Percentiles rank a stretch among this genome's conserved stretches.
Evolutionary conservation across 371 early-diverging fungal species (phyloP).

Genomic region (Mucor velutinosus): DNA sequence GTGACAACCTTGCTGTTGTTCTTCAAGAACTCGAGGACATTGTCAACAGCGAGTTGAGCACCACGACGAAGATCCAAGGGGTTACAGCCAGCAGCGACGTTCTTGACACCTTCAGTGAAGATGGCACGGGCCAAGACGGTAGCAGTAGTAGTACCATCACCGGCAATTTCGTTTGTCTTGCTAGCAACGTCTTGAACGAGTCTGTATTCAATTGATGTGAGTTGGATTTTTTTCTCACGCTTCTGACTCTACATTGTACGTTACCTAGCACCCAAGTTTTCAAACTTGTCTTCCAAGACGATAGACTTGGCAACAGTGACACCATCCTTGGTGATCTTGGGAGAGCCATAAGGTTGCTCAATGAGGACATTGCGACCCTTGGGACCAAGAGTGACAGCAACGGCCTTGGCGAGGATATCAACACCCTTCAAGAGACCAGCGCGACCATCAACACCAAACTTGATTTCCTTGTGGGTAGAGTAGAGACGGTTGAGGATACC

Average conservation of each 20-base stretch:
- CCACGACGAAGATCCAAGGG: constrained; percentile 98
- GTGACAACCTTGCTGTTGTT: constrained; percentile 89
- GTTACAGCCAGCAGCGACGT: constrained; percentile 98
- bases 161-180: constrained; percentile 98
- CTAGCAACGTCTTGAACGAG: constrained; percentile 98
- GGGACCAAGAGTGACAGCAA: constrained; percentile 97
- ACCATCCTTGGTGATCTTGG: constrained; percentile 99
- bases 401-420: constrained; percentile 95
- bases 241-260: not conserved
- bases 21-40: constrained; percentile 86
- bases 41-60: constrained; percentile 91
- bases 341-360: constrained; percentile 95
- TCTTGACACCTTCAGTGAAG: constrained; percentile 98
- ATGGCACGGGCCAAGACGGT: constrained; percentile 98
- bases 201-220: constrained; percentile 30
- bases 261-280: constrained; percentile 93
- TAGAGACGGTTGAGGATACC: constrained; percentile 67
- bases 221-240: constrained; percentile 8
- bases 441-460: constrained; percentile 95
- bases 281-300: constrained; percentile 93
- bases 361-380: constrained; percentile 98
- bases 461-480: constrained; percentile 93
- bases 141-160: constrained; percentile 99
- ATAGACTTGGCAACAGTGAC: constrained; percentile 98
- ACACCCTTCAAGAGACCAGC: constrained; percentile 92